Percentiles rank a stretch among this genome's conserved stretches.
Conservation (phyloP, 768 basidiomycete species). For the Hemileccinum impolitum region DNA sequence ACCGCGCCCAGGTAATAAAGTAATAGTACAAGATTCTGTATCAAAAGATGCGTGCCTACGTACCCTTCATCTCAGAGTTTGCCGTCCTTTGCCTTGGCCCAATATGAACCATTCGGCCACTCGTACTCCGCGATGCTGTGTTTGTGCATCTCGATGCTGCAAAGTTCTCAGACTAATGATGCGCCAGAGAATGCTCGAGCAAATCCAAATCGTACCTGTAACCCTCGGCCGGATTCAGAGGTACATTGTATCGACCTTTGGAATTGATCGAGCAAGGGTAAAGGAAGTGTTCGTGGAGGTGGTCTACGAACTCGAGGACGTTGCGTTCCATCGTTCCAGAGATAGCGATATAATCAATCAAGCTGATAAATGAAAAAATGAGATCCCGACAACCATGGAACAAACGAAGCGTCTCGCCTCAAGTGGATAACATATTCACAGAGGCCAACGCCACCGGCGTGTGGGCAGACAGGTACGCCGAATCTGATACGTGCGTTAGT, state of each 20-base stretch:
- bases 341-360: conserved; percentile 92
- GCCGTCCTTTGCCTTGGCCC: conserved; percentile 13
- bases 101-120: conserved; percentile 69
- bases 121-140: conserved; percentile 78
- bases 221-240: conserved; percentile 68
- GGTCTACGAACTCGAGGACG: conserved; percentile 87
- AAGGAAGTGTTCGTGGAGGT: conserved; percentile 92
- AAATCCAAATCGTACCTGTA: conserved; percentile 39
- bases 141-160: conserved; percentile 87
- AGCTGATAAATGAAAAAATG: conserved; percentile 35
- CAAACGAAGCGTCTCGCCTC: conserved; percentile 40
- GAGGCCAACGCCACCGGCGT: conserved; percentile 93
- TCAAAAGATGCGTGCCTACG: not conserved
- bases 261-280: conserved; percentile 85
- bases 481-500: conserved; percentile 47
- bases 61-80: not conserved
- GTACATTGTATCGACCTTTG: conserved; percentile 86
- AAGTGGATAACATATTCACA: conserved; percentile 93
- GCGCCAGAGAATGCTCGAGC: not conserved
- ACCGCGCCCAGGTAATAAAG: not conserved
- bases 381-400: conserved; percentile 2
- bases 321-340: conserved; percentile 94
- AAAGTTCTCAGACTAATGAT: not conserved
- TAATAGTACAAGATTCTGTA: conserved; percentile 1
- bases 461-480: conserved; percentile 89